Base-by-base conservation (phyloP, 805 yeast genomes). In the Starmerella floricola region DNA sequence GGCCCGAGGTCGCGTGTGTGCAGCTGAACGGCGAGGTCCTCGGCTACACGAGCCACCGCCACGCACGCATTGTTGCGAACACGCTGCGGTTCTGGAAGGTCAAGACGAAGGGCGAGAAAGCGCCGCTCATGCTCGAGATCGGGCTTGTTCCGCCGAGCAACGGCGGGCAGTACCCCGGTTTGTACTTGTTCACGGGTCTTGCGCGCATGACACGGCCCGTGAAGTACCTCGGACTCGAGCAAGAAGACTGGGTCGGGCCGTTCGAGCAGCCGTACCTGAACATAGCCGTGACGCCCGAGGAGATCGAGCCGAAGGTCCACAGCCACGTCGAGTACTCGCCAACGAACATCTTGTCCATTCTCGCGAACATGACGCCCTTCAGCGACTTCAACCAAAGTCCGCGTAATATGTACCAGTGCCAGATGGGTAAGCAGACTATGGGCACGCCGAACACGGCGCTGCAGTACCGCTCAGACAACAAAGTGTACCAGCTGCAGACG, bases 371-470 rank as follows among this genome's bases (percentile, higher is more conserved):
- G 69, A 91, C 98, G 1, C 98, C 98, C 52, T 91, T 85, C 62
- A 87, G 97, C 1, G 98, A 91, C 63, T 91, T 91, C 69, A 91
- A 91, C 65, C 98, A 91, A 69, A 87, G 96, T 21, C 98, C 98
- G 58, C 82, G 98, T 76, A 91, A 91, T 63, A 91, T 91, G 97
- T 91, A 91, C 63, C 98, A 91, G 69, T 91, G 98, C 67, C 98
- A 91, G 72, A 91, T 91, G 98, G 97, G 96, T 76, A 91, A 91
- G 68, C 98, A 91, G 69, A 88, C 98, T 17, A 91, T 91, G 98
- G 98, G 98, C 65, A 91, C 98, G 4, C 98, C 98, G 8, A 97
- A 97, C 66, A 95, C 91, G 50, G 97, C 94, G 0, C 68, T 88
- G 41, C 74, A 69, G 34, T 94, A 86, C 62, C 75, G 98, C 63